phyloP scores from a whole-genome alignment of 2,329 filamentous ascomycete genomes.

The Calonectria naviculata region DNA sequence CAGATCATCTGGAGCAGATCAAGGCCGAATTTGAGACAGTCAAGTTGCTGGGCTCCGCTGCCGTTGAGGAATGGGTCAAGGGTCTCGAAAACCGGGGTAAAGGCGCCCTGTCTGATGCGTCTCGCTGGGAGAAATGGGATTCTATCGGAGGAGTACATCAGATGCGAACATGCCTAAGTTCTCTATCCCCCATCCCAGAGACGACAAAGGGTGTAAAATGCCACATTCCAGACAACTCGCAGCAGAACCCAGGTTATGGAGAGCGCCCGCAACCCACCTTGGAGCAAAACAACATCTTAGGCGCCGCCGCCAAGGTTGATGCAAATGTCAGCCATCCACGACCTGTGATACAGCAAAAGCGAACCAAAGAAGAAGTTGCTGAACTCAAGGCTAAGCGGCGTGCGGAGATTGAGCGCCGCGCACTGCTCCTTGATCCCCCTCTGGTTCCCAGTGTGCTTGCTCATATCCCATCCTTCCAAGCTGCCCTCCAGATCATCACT shows the following conservation, averaged over 20 bases:
- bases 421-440: slow-evolving; percentile 73
- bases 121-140: slow-evolving; percentile 83
- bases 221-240: not conserved
- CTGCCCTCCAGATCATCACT: slow-evolving; percentile 75
- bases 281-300: slow-evolving; percentile 9
- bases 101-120: slow-evolving; percentile 68
- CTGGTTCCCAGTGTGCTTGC: slow-evolving; percentile 70
- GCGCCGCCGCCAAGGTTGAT: slow-evolving; percentile 14
- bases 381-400: slow-evolving; percentile 73
- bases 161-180: slow-evolving; percentile 45
- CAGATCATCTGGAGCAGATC: slow-evolving; percentile 70
- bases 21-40: slow-evolving; percentile 72
- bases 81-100: slow-evolving; percentile 74
- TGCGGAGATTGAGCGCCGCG: slow-evolving; percentile 78
- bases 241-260: not conserved
- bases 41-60: slow-evolving; percentile 73
- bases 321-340: slow-evolving; percentile 12
- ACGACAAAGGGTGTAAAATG: not conserved
- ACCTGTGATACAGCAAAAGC: slow-evolving; percentile 50
- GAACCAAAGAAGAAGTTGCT: slow-evolving; percentile 71
- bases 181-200: slow-evolving; percentile 5
- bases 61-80: slow-evolving; percentile 83
- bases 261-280: slow-evolving; percentile 14
- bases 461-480: slow-evolving; percentile 80
- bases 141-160: slow-evolving; percentile 52